Percentiles rank a stretch among this genome's conserved stretches.
Conservation (phyloP, 2,329 filamentous ascomycete genomes). For the Botrytis pseudocinerea region DNA sequence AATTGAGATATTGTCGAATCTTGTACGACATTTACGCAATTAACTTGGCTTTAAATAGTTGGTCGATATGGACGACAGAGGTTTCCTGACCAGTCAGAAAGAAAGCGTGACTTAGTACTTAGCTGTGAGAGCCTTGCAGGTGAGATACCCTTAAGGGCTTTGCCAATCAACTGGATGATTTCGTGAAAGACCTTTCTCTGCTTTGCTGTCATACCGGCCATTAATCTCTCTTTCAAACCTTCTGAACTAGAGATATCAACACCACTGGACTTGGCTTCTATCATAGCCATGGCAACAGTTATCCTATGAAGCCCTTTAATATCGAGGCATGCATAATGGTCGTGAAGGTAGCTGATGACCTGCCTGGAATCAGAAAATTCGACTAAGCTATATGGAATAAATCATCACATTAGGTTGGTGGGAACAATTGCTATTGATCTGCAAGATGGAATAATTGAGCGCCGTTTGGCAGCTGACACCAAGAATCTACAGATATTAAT, state of each 20-base stretch:
- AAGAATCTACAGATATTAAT: background rate
- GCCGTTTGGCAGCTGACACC: background rate
- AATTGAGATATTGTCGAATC: background rate
- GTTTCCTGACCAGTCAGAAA: background rate
- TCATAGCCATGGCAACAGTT: background rate
- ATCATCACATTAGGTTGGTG: no score
- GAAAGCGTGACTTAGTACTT: background rate
- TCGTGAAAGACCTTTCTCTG: background rate
- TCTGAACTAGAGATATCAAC: background rate
- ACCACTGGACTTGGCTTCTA: background rate
- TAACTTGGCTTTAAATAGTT: no score
- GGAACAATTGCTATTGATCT: background rate
- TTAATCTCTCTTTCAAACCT: background rate
- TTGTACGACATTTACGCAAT: background rate
- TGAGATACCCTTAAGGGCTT: accelerated
- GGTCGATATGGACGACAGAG: no score
- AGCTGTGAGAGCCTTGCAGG: background rate
- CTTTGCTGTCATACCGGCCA: no score
- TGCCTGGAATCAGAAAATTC: background rate
- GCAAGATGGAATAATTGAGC: background rate
- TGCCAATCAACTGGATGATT: background rate
- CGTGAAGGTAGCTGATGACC: background rate
- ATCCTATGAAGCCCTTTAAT: background rate
- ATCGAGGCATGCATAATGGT: background rate
- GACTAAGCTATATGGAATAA: background rate